Conservation (phyloP, 202 grass and related monocot genomes). For the Miscanthus sacchariflorus region DNA sequence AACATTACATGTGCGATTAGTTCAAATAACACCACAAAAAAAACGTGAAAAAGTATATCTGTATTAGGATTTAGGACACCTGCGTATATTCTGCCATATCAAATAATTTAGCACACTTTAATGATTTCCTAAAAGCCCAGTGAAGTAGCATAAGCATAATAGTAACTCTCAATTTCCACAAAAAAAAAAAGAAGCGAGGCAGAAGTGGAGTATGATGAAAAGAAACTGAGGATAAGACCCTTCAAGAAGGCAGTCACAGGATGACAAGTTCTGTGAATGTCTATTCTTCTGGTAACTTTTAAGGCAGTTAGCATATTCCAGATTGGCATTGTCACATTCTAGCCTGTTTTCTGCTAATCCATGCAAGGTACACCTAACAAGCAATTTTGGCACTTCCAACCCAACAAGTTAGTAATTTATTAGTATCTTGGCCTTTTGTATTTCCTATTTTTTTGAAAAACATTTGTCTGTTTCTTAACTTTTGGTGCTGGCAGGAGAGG, state of each 20-base stretch:
- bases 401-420: conserved; percentile 11
- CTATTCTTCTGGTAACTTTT: conserved; percentile 30
- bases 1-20: background rate
- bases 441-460: background rate
- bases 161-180: background rate
- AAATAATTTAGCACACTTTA: background rate
- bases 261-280: no score
- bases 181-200: no score
- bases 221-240: no score
- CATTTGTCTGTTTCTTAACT: background rate
- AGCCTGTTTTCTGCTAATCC: conserved; percentile 15
- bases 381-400: conserved; percentile 11
- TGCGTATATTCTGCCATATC: background rate
- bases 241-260: no score
- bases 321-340: background rate
- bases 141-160: conserved; percentile 1
- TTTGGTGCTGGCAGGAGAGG: background rate
- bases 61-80: conserved; percentile 12
- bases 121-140: background rate
- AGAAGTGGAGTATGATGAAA: no score
- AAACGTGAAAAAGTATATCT: background rate
- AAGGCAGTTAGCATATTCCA: background rate
- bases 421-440: background rate
- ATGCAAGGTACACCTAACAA: background rate
- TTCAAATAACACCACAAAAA: background rate